Evolutionary conservation across 768 basidiomycete species (phyloP).

Genomic region (Boletus pseudopeckii): DNA sequence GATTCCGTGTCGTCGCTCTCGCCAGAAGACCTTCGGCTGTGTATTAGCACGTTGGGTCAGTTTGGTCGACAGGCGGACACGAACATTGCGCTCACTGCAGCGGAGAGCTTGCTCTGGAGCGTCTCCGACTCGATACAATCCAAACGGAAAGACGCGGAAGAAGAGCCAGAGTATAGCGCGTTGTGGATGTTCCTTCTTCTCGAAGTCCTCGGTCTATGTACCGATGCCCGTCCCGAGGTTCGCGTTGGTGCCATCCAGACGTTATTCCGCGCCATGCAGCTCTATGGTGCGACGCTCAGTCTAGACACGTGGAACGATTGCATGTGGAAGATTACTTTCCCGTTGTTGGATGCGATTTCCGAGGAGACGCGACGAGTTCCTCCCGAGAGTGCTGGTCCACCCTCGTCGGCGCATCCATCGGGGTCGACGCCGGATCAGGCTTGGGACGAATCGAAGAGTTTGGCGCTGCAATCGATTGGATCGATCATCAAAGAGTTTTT

Average conservation of each 20-base stretch:
- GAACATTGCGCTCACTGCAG: slow-evolving; percentile 92
- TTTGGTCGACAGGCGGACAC: slow-evolving; percentile 93
- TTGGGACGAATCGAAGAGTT: slow-evolving; percentile 87
- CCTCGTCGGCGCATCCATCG: not conserved
- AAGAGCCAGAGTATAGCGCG: slow-evolving; percentile 69
- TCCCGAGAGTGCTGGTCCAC: slow-evolving; percentile 11
- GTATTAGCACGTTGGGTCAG: slow-evolving; percentile 85
- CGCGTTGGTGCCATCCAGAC: slow-evolving; percentile 94
- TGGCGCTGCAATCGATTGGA: slow-evolving; percentile 81
- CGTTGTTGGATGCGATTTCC: slow-evolving; percentile 71
- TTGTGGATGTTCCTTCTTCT: slow-evolving; percentile 93
- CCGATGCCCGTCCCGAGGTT: slow-evolving; percentile 82
- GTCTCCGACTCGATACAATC: slow-evolving; percentile 94
- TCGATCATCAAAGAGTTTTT: slow-evolving; percentile 82
- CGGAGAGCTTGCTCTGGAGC: slow-evolving; percentile 91
- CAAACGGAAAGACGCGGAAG: slow-evolving; percentile 62
- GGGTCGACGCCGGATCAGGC: slow-evolving; percentile 37
- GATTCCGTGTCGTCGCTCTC: slow-evolving; percentile 85
- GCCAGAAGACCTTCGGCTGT: slow-evolving; percentile 76
- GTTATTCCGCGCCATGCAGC: slow-evolving; percentile 87
- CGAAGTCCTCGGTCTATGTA: slow-evolving; percentile 79
- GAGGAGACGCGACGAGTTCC: slow-evolving; percentile 45
- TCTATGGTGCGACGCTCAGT: slow-evolving; percentile 86
- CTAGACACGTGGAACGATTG: slow-evolving; percentile 85
- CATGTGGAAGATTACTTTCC: slow-evolving; percentile 89